Evolutionary conservation across 371 early-diverging fungal species (phyloP).

Genomic region (Cokeromyces recurvatus): DNA sequence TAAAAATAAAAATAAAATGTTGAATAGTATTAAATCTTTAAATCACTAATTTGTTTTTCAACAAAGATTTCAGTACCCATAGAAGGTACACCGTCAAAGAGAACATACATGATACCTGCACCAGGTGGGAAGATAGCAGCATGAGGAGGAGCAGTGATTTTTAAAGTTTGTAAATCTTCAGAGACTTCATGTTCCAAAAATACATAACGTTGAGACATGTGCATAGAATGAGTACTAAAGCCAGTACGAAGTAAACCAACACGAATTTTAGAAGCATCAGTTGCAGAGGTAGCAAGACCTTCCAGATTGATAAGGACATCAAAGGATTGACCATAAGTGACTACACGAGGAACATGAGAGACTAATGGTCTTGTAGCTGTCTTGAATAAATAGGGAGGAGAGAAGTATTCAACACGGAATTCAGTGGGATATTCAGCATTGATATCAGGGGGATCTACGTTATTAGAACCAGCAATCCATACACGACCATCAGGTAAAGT

Average conservation of each 20-base stretch:
- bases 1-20: no score
- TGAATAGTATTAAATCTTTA: slow-evolving; percentile 24
- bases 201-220: slow-evolving; percentile 62
- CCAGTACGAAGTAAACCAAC: slow-evolving; percentile 47
- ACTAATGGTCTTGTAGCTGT: slow-evolving; percentile 44
- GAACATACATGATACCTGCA: slow-evolving; percentile 49
- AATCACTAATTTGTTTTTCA: slow-evolving; percentile 15
- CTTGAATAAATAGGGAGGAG: slow-evolving; percentile 60
- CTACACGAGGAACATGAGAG: slow-evolving; percentile 40
- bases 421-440: slow-evolving; percentile 54
- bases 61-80: slow-evolving; percentile 38
- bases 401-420: slow-evolving; percentile 63
- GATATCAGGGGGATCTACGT: slow-evolving; percentile 40
- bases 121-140: slow-evolving; percentile 60
- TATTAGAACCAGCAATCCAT: slow-evolving; percentile 50
- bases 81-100: slow-evolving; percentile 56
- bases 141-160: slow-evolving; percentile 52
- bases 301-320: slow-evolving; percentile 36
- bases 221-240: slow-evolving; percentile 63
- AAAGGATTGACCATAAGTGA: slow-evolving; percentile 40
- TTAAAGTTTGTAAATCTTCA: slow-evolving; percentile 26
- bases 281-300: slow-evolving; percentile 6
- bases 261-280: slow-evolving; percentile 30
- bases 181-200: slow-evolving; percentile 25
- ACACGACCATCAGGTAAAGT: slow-evolving; percentile 57